Conservation (phyloP, 108 stramenopile species). For the Fistulifera pelliculosa region DNA sequence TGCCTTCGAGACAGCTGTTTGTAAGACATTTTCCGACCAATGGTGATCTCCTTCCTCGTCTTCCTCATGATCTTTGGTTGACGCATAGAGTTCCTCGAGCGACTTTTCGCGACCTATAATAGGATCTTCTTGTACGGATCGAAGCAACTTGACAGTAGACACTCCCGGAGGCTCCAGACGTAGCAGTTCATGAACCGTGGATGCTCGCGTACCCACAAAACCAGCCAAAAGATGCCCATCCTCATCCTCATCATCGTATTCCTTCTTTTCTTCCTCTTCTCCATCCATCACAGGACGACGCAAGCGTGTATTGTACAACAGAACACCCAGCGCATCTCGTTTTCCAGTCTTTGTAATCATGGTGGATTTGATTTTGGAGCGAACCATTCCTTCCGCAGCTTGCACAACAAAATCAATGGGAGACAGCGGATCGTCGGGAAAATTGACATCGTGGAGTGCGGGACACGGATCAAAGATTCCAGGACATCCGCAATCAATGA, state of each 20-base stretch:
- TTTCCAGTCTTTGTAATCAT: constrained; percentile 52
- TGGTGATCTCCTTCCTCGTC: constrained; percentile 1
- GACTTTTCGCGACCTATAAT: background rate
- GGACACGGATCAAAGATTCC: background rate
- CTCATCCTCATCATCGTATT: constrained; percentile 22
- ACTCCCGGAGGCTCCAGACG: constrained; percentile 55
- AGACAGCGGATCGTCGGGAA: background rate
- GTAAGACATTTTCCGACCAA: background rate
- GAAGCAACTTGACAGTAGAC: constrained; percentile 18
- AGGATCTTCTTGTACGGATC: constrained; percentile 9
- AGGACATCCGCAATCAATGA: background rate
- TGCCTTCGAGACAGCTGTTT: constrained; percentile 34
- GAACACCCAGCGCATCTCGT: constrained; percentile 55
- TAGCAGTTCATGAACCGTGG: constrained; percentile 35
- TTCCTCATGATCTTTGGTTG: background rate
- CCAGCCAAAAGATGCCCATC: constrained; percentile 11
- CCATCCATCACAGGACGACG: background rate
- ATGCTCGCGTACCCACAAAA: background rate
- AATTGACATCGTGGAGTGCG: background rate
- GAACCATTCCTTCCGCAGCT: background rate
- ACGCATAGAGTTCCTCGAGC: background rate
- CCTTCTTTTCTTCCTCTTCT: constrained; percentile 19
- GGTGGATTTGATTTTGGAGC: background rate
- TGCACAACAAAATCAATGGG: background rate
- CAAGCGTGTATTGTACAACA: constrained; percentile 31